phyloP scores from a whole-genome alignment of 1,139 yeast genomes.

The Tardiomyces blankii region DNA sequence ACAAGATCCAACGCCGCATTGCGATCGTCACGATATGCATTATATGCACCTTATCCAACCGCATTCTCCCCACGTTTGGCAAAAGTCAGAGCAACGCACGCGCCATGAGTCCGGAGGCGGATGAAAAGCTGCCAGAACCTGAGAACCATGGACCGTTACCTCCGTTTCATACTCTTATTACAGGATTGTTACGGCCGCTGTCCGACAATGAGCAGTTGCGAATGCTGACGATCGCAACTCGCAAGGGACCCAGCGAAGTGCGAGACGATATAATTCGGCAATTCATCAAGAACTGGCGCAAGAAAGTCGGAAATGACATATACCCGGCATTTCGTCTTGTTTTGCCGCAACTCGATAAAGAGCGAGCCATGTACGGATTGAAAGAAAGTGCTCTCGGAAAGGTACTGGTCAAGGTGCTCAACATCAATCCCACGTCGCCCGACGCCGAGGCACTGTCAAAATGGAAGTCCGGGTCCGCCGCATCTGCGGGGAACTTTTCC shows the following conservation, averaged over 20 bases:
- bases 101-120: background rate
- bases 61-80: too few relatives aligned
- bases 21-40: too few relatives aligned
- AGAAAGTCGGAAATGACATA: constrained; percentile 57
- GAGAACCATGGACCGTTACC: constrained; percentile 29
- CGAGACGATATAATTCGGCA: constrained; percentile 27
- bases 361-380: constrained; percentile 24
- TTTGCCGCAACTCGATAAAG: constrained; percentile 20
- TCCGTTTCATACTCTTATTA: constrained; percentile 30
- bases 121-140: constrained; percentile 13
- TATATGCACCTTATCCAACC: too few relatives aligned
- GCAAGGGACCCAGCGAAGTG: constrained; percentile 14
- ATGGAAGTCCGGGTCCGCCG: constrained; percentile 32
- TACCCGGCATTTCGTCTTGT: constrained; percentile 53
- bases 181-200: constrained; percentile 17
- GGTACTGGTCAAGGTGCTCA: constrained; percentile 35
- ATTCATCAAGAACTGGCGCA: constrained; percentile 52
- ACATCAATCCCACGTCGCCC: constrained; percentile 39
- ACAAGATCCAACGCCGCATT: too few relatives aligned
- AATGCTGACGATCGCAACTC: constrained; percentile 8
- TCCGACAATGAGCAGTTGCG: constrained; percentile 9
- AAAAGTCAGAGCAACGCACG: too few relatives aligned
- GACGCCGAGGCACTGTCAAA: constrained; percentile 36
- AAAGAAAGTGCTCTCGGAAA: constrained; percentile 33
- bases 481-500: constrained; percentile 32